A percentile compares a stretch with the other conserved stretches of the same genome.
Evolutionary conservation across 495 filamentous ascomycete species (phyloP).

Genomic region (Glarea lozoyensis): DNA sequence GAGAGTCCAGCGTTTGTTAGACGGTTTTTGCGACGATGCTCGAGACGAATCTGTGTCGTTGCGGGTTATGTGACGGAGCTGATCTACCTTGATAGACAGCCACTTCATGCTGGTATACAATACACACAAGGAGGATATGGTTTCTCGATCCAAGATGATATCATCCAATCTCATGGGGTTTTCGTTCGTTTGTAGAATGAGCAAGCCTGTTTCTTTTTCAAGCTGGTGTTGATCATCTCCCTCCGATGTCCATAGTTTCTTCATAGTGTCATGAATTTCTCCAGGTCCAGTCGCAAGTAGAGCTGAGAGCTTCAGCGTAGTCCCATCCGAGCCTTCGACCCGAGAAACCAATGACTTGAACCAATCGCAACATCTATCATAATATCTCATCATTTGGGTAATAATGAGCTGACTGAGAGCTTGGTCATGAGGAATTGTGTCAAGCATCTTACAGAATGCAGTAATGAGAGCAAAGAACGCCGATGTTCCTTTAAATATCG

Average conservation of each 20-base stretch:
- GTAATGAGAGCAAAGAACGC: slow-evolving; percentile 81
- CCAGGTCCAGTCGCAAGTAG: slow-evolving; percentile 54
- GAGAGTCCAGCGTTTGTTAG: slow-evolving; percentile 72
- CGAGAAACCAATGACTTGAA: slow-evolving; percentile 63
- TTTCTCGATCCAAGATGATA: slow-evolving; percentile 83
- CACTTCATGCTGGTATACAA: slow-evolving; percentile 97
- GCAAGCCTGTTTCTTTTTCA: slow-evolving; percentile 57
- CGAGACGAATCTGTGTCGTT: slow-evolving; percentile 44
- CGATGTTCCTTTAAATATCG: slow-evolving; percentile 87
- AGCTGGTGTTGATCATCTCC: slow-evolving; percentile 32
- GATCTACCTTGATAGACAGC: slow-evolving; percentile 70
- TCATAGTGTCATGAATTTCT: slow-evolving; percentile 56
- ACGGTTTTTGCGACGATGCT: slow-evolving; percentile 34
- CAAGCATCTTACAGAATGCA: slow-evolving; percentile 89
- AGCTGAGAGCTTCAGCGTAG: slow-evolving; percentile 70
- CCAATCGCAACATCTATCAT: slow-evolving; percentile 84
- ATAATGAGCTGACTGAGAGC: slow-evolving; percentile 89
- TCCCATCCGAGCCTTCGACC: slow-evolving; percentile 44
- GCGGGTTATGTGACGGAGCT: slow-evolving; percentile 64
- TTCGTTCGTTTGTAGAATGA: slow-evolving; percentile 56
- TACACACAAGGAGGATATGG: slow-evolving; percentile 72
- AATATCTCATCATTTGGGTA: slow-evolving; percentile 80
- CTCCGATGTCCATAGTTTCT: slow-evolving; percentile 51
- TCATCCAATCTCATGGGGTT: slow-evolving; percentile 61
- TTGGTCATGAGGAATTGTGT: slow-evolving; percentile 91